These are phyloP conservation scores for Xylariaceae sp. DNA, from an alignment of 2,329 filamentous ascomycete species.

Conservation along the genomic window DNA sequence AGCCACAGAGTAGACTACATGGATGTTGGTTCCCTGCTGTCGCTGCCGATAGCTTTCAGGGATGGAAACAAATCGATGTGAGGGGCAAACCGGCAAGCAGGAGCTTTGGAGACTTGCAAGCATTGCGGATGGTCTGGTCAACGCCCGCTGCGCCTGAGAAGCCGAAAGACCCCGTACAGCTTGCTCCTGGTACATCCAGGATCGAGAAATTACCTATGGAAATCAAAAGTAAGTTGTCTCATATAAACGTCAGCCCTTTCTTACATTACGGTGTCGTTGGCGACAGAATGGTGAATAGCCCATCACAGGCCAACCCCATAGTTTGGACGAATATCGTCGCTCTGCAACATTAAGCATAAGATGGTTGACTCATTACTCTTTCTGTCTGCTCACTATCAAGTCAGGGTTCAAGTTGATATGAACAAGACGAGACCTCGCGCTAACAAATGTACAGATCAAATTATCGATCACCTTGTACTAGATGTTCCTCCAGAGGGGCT, in stretches of 20 bases:
- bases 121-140: conserved; percentile 61
- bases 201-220: conserved; percentile 74
- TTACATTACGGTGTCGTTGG: neutral
- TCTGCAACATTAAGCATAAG: conserved; percentile 19
- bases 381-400: conserved; percentile 14
- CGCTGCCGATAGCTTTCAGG: conserved; percentile 60
- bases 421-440: neutral
- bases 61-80: conserved; percentile 68
- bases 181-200: conserved; percentile 55
- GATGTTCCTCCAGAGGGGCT: conserved; percentile 78
- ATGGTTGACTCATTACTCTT: neutral
- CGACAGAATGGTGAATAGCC: conserved; percentile 14
- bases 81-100: conserved; percentile 64
- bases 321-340: neutral
- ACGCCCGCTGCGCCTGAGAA: conserved; percentile 43
- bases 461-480: conserved; percentile 75
- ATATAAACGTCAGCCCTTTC: neutral
- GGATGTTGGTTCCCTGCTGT: conserved; percentile 61
- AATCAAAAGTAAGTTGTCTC: conserved; percentile 66
- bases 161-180: conserved; percentile 42
- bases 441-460: conserved; percentile 59
- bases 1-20: conserved; percentile 62
- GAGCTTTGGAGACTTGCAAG: conserved; percentile 65
- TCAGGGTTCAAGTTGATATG: conserved; percentile 20
- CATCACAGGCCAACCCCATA: neutral